Base-by-base conservation (phyloP, 2,329 filamentous ascomycete genomes). In the Alternaria gansuensis region DNA sequence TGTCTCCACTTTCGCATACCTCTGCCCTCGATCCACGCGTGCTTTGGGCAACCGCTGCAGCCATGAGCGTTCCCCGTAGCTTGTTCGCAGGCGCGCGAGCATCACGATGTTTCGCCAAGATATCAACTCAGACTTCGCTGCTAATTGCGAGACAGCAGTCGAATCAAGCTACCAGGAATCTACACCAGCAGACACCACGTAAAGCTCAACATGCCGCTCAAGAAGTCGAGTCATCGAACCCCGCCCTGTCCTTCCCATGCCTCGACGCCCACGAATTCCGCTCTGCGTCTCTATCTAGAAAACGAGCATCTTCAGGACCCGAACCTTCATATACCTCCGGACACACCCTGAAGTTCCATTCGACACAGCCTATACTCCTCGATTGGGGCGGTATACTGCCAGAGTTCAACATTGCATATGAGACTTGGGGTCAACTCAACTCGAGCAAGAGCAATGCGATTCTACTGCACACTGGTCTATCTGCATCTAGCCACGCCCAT, bases 341-440 rank as follows among this genome's bases (percentile, higher is more conserved):
- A 57, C 88, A 87, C n/a, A 93, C 95, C 51, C 85, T 91, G 65
- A 85, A 82, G 29, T 97, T 91, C 78, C 88, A 88, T 74, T 95
- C 89, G 69, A 71, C 84, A 7, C 83, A 92, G 23, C 88, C 93
- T 0, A 81, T 98, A 14, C 82, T 93, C 3, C 87, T 98, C 26
- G 95, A 99, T 79, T 98, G 96, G 92, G 95, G 95, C 60, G 95
- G 95, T 52, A 86, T 93, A n/a, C 80, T 99, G 34, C 91, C 90
- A 14, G 88, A 93, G 68, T 98, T 96, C 74, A 87, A 93, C 68
- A 87, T 98, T 59, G 94, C 94, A 28, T 97, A 97, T 77, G 94
- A 98, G 78, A 90, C 92, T 0, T 98, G 94, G 94, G 94, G 94
- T 3, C 81, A 81, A 33, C 81, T 96, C 75, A 96, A 97, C 73